Base-by-base conservation (phyloP, 495 filamentous ascomycete species). In the Aspergillus biplanus region DNA sequence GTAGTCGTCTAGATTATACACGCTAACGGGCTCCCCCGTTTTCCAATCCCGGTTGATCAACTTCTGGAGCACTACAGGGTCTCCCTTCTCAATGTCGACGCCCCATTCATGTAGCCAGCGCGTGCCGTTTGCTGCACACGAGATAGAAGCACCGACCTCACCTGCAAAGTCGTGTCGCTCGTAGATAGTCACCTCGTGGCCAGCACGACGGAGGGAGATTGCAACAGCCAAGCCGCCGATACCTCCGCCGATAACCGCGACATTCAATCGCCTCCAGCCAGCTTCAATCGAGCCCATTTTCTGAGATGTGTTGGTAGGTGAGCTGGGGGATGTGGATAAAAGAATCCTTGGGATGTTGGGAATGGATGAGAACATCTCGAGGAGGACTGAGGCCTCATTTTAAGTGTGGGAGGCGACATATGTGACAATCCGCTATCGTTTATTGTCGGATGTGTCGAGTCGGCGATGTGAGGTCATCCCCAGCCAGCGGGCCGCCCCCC, bases 171-270 rank as follows among this genome's bases (percentile, higher is more conserved):
- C 77, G 5, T 73, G 67, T 33, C 69, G 73, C 48, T 81, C 78
- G 58, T 81, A 78, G 53, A 78, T 80, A 13, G 76, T 81, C 13
- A 91, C 88, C 5, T 74, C 65, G 67, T 90, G 87, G 39, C 88
- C 89, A n/a, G 87, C 82, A 31, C 89, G 83, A 11, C 81, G 80
- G 32, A 86, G 77, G 9, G 87, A 77, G 63, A 90, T 88, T 1
- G 87, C 86, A 3, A 83, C 83, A 9, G 83, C 83, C 52, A 92
- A 78, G 7, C 89, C 89, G n/a, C 86, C 86, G 35, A 92, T 84
- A 16, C 89, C 89, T 7, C 87, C 89, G 16, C 89, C 89, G 21
- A 89, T 77, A 4, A 92, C 79, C 33, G 85, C 79, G 55, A 87
- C 71, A 34, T 77, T 75, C 9, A 86, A 67, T 32, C 52, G 70